Conservation (phyloP, 176 grass and related monocot genomes). For the Musa acuminata region DNA sequence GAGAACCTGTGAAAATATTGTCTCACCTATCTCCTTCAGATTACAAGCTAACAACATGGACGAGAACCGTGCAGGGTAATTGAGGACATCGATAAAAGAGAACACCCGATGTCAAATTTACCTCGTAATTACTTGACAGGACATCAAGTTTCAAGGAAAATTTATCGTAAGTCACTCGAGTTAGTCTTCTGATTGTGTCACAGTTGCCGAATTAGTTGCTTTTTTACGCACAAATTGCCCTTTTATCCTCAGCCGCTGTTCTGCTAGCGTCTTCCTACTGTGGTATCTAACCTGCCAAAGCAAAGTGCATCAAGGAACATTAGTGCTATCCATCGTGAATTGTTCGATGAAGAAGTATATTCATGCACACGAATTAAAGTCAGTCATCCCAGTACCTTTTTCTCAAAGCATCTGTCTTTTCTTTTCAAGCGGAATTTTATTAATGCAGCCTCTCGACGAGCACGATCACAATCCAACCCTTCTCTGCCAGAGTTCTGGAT, state of each 20-base stretch:
- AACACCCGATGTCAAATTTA: not conserved
- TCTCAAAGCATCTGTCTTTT: slow-evolving; percentile 97
- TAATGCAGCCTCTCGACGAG: slow-evolving; percentile 67
- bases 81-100: not conserved
- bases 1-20: not conserved
- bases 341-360: too few relatives aligned
- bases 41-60: not conserved
- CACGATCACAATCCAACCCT: slow-evolving; percentile 30
- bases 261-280: slow-evolving; percentile 85
- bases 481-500: slow-evolving; percentile 35
- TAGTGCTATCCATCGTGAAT: not conserved
- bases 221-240: slow-evolving; percentile 94
- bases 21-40: not conserved
- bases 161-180: slow-evolving; percentile 20
- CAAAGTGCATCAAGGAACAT: not conserved
- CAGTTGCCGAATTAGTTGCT: slow-evolving; percentile 22
- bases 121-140: slow-evolving; percentile 5
- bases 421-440: slow-evolving; percentile 91
- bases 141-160: slow-evolving; percentile 27
- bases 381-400: slow-evolving; percentile 41
- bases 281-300: slow-evolving; percentile 81
- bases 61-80: not conserved
- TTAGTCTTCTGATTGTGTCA: slow-evolving; percentile 41
- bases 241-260: slow-evolving; percentile 79
- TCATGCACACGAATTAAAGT: too few relatives aligned